Conservation (phyloP, 306 rosid species). For the Gynostemma pentaphyllum region DNA sequence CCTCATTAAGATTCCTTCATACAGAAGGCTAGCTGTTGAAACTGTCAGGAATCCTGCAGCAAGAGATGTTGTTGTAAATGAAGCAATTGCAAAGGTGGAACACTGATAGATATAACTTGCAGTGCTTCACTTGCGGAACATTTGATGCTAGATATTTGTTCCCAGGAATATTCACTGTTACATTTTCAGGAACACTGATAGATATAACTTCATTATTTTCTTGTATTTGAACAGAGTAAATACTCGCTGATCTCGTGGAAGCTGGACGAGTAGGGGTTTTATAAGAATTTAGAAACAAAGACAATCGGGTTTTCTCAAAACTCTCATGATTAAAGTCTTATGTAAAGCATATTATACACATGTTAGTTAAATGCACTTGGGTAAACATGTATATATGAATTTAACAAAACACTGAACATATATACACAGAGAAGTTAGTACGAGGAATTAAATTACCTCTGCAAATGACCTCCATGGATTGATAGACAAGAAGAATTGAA, state of each 20-base stretch:
- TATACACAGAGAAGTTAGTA: constrained; percentile 5
- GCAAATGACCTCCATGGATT: constrained; percentile 54
- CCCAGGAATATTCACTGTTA: constrained; percentile 67
- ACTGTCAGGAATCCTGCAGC: constrained; percentile 61
- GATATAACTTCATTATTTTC: constrained; percentile 37
- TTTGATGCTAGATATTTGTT: constrained; percentile 78
- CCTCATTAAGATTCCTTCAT: constrained; percentile 29
- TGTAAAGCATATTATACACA: too few species aligned
- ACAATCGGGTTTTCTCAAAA: background rate
- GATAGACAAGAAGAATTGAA: constrained; percentile 67
- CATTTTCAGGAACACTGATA: constrained; percentile 60
- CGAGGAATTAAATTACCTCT: constrained; percentile 37
- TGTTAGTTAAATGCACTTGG: too few species aligned
- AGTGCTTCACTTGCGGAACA: constrained; percentile 79
- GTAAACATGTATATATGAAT: background rate
- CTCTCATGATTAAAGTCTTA: too few species aligned
- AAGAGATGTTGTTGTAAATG: constrained; percentile 51
- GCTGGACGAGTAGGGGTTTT: constrained; percentile 36
- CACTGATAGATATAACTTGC: constrained; percentile 61
- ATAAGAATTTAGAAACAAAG: background rate
- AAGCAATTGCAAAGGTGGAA: constrained; percentile 49
- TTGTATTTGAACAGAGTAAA: constrained; percentile 42
- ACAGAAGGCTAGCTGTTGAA: constrained; percentile 78
- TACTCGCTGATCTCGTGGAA: constrained; percentile 38
- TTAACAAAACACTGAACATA: too few species aligned